Base-by-base conservation (phyloP, 768 basidiomycete species). In the Piloderma croceum region DNA sequence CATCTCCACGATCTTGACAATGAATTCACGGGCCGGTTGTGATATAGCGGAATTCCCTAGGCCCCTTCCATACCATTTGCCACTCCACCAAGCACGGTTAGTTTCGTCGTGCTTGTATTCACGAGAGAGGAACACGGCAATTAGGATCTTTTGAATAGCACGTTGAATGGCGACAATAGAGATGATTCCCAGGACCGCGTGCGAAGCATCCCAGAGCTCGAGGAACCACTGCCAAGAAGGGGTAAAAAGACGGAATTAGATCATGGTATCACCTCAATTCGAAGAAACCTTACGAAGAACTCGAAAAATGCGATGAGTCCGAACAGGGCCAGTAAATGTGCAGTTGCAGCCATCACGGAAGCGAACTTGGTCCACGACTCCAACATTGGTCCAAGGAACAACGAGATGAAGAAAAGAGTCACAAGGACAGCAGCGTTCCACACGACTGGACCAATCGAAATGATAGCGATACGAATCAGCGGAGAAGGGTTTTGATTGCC, bases 81-180 rank as follows among this genome's bases (percentile, higher is more conserved):
- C 93, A 13, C 93, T 92, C 96, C 96, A 99, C 94, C 94, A 98
- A 2, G 93, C 93, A 45, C 89, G 76, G 68, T 98, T 98, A 20
- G 90, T 93, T 69, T 97, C 92, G 57, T 99, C 96, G 58, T 96
- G 90, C 68, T 98, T 97, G 73, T 85, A 94, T 64, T 99, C 96
- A 56, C 96, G 84, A 19, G 91, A 90, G 34, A 98, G 74, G 76
- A 93, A 90, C 34, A 91, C 84, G 5, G 92, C 76, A 47, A 98
- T 98, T 40, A 96, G 72, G 46, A 94, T 79, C 70, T 98, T 98
- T 67, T 90, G 87, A 51, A 98, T 77, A 25, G 88, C 83, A 34
- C 96, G 77, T 63, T 98, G 93, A 36, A 99, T 81, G 19, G 86
- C 79, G 46, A 96, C 77, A 44, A 93, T 83, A 27, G 88, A 74